phyloP scores from a whole-genome alignment of 1,284 basidiomycete genomes.

The Rhodotorula sp. region DNA sequence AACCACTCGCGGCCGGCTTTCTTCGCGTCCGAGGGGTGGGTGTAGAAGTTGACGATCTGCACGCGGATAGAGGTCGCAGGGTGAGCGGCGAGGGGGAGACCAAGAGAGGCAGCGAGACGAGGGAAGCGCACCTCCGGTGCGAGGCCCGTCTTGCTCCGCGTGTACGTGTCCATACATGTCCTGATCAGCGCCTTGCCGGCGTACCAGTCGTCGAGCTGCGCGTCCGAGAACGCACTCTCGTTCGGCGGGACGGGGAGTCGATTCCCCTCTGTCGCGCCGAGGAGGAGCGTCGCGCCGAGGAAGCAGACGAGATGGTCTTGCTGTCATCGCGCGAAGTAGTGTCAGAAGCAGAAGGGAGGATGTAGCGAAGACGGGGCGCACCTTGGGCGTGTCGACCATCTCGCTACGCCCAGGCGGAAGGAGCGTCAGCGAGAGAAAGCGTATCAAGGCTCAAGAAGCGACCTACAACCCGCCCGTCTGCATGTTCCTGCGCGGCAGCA shows the following conservation, averaged over 20 bases:
- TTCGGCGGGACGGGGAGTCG: conserved; percentile 64
- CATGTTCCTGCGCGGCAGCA: conserved; percentile 54
- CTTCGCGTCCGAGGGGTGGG: conserved; percentile 50
- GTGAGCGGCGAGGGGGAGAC: background rate
- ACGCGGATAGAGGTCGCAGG: conserved; percentile 46
- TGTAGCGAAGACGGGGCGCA: background rate
- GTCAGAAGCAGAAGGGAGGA: background rate
- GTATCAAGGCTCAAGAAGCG: too few species aligned
- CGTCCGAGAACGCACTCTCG: conserved; percentile 55
- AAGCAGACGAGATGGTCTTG: conserved; percentile 98
- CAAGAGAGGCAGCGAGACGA: background rate
- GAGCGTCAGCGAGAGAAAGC: background rate
- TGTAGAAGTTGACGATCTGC: conserved; percentile 77
- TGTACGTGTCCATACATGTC: conserved; percentile 83
- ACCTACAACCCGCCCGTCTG: conserved; percentile 43
- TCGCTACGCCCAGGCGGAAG: conserved; percentile 2
- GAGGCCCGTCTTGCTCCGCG: conserved; percentile 69
- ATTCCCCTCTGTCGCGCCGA: conserved; percentile 73
- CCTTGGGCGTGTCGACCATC: conserved; percentile 29
- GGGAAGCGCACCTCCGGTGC: conserved; percentile 50
- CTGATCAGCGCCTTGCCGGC: conserved; percentile 78
- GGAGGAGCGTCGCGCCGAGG: conserved; percentile 80
- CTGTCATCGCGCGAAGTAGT: conserved; percentile 52
- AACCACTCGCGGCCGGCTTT: conserved; percentile 67
- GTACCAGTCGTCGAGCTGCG: conserved; percentile 71